Base-by-base conservation (phyloP, 2,329 filamentous ascomycete genomes). In the Fusarium graminum region DNA sequence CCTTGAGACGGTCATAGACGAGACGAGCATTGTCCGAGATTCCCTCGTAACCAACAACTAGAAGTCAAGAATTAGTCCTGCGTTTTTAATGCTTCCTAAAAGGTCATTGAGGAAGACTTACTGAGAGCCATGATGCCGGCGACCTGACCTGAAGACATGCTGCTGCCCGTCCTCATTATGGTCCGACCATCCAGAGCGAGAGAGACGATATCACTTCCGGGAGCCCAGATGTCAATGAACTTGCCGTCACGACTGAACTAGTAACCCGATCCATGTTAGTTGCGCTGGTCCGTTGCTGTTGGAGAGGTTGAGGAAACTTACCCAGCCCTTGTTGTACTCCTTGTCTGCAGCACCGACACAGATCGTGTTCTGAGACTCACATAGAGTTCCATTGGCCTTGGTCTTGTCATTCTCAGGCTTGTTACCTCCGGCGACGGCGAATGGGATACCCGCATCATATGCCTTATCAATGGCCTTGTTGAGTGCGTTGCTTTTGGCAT, bases 101-200 rank as follows among this genome's bases (percentile, higher is more conserved):
- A 42, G 38, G 17, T 42, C 38, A 42, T 34, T 8, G 7, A 28
- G 38, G 47, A 42, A 42, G 16, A 51, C 47, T 51, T 51, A 51
- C 47, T 51, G 47, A 51, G 47, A 50, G 47, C 47, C 47, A 51
- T 51, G 38, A 42, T 51, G 47, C 47, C 47, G 19, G 47, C 47
- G 38, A 51, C 38, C 38, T 51, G 47, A 26, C 47, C 47, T 42
- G 47, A 51, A 51, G 47, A 51, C 47, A 51, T 51, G 47, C 47
- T 44, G 36, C 46, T 50, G 13, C 46, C 46, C 46, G 34, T 40
- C 36, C 46, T 50, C 46, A 50, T n/a, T 22, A 50, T 30, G 13
- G 46, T 50, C 17, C 46, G 26, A 29, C 46, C 46, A 26, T 50
- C 46, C 13, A 50, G 25, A 40, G 46, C 46, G 13, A 50, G 46